phyloP scores from a whole-genome alignment of 2,329 filamentous ascomycete genomes.

The Xylariaceae sp. region DNA sequence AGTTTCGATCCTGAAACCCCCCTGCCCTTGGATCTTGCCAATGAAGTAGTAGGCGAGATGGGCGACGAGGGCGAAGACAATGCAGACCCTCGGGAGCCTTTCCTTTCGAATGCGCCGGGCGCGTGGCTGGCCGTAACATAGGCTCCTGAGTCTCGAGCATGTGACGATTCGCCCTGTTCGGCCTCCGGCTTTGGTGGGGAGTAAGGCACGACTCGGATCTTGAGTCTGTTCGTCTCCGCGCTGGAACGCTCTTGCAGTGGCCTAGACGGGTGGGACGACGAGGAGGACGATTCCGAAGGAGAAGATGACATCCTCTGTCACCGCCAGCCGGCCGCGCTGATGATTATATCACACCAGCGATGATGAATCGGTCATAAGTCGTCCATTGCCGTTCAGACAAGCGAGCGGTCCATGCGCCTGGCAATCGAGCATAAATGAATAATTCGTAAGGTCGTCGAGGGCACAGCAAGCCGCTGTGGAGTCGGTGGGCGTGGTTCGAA shows the following conservation, averaged over 20 bases:
- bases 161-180: slow-evolving; percentile 14
- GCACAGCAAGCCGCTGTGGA: no score
- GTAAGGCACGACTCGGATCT: slow-evolving; percentile 43
- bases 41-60: slow-evolving; percentile 26
- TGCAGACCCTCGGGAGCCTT: slow-evolving; percentile 25
- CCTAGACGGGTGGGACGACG: slow-evolving; percentile 17
- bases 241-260: slow-evolving; percentile 33
- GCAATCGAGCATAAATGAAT: no score
- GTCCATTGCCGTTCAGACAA: no score
- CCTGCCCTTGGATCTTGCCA: slow-evolving; percentile 28
- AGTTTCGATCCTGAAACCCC: slow-evolving; percentile 40
- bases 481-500: slow-evolving; percentile 9
- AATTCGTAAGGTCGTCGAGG: no score
- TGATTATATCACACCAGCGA: slow-evolving; percentile 1
- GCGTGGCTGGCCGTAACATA: slow-evolving; percentile 9
- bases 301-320: slow-evolving; percentile 25
- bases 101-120: no score
- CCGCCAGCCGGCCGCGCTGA: slow-evolving; percentile 9
- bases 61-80: slow-evolving; percentile 26
- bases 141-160: no score
- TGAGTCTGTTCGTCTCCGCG: slow-evolving; percentile 33
- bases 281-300: slow-evolving; percentile 19
- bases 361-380: no score
- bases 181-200: slow-evolving; percentile 33
- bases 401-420: no score